Percentiles rank a stretch among this genome's conserved stretches.
These are phyloP conservation scores for Knoxia roxburghii DNA, from an alignment of 257 asterid species.

Conservation along the genomic window DNA sequence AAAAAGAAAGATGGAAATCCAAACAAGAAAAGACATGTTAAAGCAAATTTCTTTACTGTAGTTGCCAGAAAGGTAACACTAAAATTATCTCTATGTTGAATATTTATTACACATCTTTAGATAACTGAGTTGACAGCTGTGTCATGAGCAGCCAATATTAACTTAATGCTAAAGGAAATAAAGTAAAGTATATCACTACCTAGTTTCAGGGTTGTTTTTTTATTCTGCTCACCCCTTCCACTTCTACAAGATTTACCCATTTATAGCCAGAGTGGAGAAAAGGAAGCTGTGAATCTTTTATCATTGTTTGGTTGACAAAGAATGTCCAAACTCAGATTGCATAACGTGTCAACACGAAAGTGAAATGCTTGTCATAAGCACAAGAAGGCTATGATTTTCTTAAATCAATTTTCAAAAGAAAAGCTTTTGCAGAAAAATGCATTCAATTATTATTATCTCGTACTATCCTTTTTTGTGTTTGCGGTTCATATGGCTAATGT, in stretches of 20 bases:
- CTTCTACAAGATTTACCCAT: not conserved
- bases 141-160: not conserved
- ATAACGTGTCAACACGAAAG: not conserved
- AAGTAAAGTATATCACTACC: not conserved
- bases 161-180: not conserved
- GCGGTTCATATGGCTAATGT: not conserved
- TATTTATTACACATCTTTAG: not conserved
- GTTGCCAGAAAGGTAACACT: not conserved
- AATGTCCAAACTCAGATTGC: not conserved
- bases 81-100: not conserved
- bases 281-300: not conserved
- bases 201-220: not conserved
- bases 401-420: not conserved
- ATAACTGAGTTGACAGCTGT: not conserved
- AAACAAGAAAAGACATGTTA: not conserved
- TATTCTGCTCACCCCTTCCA: not conserved
- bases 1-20: not conserved
- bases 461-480: not conserved
- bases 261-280: not conserved
- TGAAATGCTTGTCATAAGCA: not conserved
- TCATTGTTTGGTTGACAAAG: not conserved
- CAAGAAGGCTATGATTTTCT: not conserved
- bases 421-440: not conserved
- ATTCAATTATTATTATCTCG: not conserved
- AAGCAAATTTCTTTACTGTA: not conserved